Evolutionary conservation across 2,329 filamentous ascomycete species (phyloP), one percentile per base, ranked within the genome.

Genomic region (Xylaria digitata): DNA sequence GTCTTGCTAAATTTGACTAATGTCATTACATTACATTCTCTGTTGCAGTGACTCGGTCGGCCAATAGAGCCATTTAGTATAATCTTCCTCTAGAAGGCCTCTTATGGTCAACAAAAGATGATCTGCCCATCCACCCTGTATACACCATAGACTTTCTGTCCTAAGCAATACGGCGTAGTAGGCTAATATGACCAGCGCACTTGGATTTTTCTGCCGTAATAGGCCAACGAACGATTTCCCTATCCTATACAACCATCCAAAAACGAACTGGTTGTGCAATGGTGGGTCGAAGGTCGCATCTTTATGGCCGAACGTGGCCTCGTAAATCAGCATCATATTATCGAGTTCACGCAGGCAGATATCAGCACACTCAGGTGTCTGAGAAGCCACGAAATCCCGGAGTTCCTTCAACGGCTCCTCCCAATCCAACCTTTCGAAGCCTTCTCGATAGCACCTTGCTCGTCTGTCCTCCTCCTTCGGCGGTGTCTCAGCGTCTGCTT

Each of bases 91-190:
- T 17, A 50, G 30, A 11, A 57, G 57, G n/a, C 6, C 19, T 21
- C 40, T 53, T n/a, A 46, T 45, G 3, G 52, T 42, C 6, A 6
- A 5, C 3, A 65, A 21, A 40, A 61, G 52, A 26, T 48, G 46
- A 45, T 45, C 15, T n/a, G 63, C 53, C 57, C 34, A 61, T 6
- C 26, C 52, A n/a, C 52, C 17, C 26, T 26, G 3, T 13, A 61
- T 55, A 40, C n/a, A 61, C 52, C 57, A 65, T 11, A 56, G 9
- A 17, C 26, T 4, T 43, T 46, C 57, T 26, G 45, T 65, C n/a
- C 43, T 46, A 19, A 65, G 56, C 13, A 59, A 21, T n/a, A 64
- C 54, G 15, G 55, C 49, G 42, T 32, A 59, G 30, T 59, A 64
- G 46, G 48, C 48, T 17, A 60, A 7, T 34, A 65, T 65, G 26